Base-by-base conservation (phyloP, 2,329 filamentous ascomycete genomes). In the Erysiphe neolycopersici region DNA sequence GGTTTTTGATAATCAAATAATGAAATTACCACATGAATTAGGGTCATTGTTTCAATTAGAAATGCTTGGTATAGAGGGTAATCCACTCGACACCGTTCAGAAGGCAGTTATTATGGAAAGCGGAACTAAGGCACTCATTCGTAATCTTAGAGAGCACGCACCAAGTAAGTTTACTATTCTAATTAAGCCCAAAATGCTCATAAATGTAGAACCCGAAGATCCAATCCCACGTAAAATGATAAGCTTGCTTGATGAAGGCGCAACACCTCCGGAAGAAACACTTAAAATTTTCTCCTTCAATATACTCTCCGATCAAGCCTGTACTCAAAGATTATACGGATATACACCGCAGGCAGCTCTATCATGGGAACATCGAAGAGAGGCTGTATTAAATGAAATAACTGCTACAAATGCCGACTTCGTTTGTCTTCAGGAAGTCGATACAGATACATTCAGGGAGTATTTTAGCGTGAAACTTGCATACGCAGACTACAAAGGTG, bases 281-380 rank as follows among this genome's bases (percentile, higher is more conserved):
- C 73, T 95, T 57, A 82, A 80, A 45, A 76, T 92, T 9, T 67
- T 95, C 48, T 91, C 82, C 18, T 94, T 89, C 75, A 98, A 98
- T 58, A 92, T 87, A 40, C 69, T 98, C 11, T 94, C 87, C 61
- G 84, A 94, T 60, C 82, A 84, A 54, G 92, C 89, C 53, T 85
- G 85, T 4, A 94, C 85, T 0, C 68, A 74, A 44, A 68, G 75
- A 44, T 73, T 81, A 48, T 95, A 94, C 57, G 87, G 87, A 38
- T 95, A 95, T 59, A 87, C 84, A 0, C 81, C 89, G 2, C 77
- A 76, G 14, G 71, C 70, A 44, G 83, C 83, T 9, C 66, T 98
- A 19, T 66, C 72, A 26, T 98, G 89, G 89, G 79, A 89, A 33
- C 84, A 82, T 55, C 76, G 89, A 44, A 79, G 77, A 54, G 73